Conservation (phyloP, 1,139 yeast genomes). For the Debaryomyces singareniensis region DNA sequence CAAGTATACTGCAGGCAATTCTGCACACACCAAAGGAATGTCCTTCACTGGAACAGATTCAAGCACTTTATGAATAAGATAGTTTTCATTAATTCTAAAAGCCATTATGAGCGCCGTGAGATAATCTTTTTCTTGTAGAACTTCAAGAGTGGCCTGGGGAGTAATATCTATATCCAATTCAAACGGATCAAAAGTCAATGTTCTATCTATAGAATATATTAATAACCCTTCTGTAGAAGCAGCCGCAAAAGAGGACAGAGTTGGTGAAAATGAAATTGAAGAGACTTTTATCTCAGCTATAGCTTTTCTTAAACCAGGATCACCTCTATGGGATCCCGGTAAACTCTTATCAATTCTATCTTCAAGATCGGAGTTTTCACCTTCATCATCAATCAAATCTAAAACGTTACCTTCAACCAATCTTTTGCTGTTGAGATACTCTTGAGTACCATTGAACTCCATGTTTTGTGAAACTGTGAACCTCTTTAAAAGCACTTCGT, state of each 20-base stretch:
- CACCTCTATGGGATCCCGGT: constrained; percentile 91
- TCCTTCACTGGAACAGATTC: constrained; percentile 75
- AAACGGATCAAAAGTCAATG: constrained; percentile 82
- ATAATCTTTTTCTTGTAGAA: constrained; percentile 63
- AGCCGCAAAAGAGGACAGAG: constrained; percentile 88
- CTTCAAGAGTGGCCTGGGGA: constrained; percentile 64
- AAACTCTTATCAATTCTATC: constrained; percentile 69
- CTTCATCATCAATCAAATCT: constrained; percentile 76
- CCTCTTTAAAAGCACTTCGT: constrained; percentile 77
- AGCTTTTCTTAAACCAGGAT: constrained; percentile 68
- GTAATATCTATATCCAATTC: constrained; percentile 92
- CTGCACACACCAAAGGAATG: constrained; percentile 56
- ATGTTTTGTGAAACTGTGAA: constrained; percentile 84
- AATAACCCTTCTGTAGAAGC: constrained; percentile 93
- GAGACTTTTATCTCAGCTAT: constrained; percentile 81
- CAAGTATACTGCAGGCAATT: constrained; percentile 73
- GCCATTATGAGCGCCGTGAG: constrained; percentile 86
- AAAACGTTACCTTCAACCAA: constrained; percentile 80
- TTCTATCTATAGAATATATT: constrained; percentile 72
- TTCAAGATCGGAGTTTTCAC: constrained; percentile 81
- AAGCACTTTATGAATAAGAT: constrained; percentile 65
- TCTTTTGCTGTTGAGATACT: constrained; percentile 72
- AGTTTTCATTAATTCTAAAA: constrained; percentile 79
- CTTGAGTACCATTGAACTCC: constrained; percentile 85
- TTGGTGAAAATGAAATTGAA: constrained; percentile 78